These are phyloP conservation scores for Phaffia australis DNA, from an alignment of 768 basidiomycete species.

Conservation along the genomic window DNA sequence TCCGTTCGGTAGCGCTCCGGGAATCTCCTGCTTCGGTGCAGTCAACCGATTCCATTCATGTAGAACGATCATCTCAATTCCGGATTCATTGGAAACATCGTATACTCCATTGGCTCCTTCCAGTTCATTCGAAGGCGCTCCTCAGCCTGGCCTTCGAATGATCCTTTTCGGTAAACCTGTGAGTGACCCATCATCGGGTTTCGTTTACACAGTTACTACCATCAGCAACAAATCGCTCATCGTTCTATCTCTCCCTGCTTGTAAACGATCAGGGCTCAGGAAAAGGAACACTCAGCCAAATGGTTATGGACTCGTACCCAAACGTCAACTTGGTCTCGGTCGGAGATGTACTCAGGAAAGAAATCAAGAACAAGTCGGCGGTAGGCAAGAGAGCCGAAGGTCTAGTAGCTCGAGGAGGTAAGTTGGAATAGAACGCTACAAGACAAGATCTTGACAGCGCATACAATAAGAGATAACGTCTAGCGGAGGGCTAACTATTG, in stretches of 20 bases:
- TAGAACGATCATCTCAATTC: too few relatives aligned
- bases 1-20: background rate
- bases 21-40: too few relatives aligned
- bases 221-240: background rate
- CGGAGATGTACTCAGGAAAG: conserved; percentile 73
- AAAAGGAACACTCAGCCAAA: conserved; percentile 66
- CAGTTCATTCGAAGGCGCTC: conserved; percentile 7
- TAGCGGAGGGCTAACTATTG: background rate
- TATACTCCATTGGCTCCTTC: background rate
- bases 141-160: conserved; percentile 42
- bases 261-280: conserved; percentile 33
- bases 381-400: conserved; percentile 63
- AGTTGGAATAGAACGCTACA: conserved; percentile 48
- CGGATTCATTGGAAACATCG: too few relatives aligned
- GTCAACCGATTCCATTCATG: too few relatives aligned
- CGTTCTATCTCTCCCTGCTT: conserved; percentile 20
- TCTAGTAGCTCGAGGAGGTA: conserved; percentile 63
- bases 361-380: conserved; percentile 65
- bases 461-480: background rate
- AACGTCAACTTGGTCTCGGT: conserved; percentile 67
- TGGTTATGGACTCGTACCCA: conserved; percentile 62
- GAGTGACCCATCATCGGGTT: conserved; percentile 29
- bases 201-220: conserved; percentile 1
- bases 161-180: conserved; percentile 64
- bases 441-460: conserved; percentile 40